Conservation (phyloP, 2,329 filamentous ascomycete genomes). For the Diaporthe batatas region DNA sequence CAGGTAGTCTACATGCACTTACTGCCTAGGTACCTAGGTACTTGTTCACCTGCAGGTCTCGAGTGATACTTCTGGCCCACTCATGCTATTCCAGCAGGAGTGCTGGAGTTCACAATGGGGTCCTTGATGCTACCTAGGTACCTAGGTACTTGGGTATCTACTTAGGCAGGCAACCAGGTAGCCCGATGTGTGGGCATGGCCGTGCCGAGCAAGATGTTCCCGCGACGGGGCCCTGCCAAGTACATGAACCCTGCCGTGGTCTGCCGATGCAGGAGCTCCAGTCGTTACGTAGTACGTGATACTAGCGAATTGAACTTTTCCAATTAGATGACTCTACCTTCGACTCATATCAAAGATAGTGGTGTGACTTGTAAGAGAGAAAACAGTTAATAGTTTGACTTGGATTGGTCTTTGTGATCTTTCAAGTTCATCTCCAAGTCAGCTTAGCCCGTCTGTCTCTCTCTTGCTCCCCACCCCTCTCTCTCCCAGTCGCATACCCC, state of each 20-base stretch:
- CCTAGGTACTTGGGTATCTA: too few relatives aligned
- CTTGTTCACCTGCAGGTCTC: neutral
- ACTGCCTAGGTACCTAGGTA: too few relatives aligned
- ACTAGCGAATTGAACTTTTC: conserved; percentile 43
- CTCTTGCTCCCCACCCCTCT: neutral
- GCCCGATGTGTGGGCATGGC: too few relatives aligned
- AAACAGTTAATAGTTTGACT: conserved; percentile 3
- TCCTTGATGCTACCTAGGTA: neutral
- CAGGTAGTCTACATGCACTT: too few relatives aligned
- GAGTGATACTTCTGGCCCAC: neutral
- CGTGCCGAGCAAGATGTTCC: neutral
- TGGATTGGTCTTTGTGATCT: neutral
- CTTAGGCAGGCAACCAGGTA: too few relatives aligned
- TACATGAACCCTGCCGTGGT: conserved; percentile 21
- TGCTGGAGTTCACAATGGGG: neutral
- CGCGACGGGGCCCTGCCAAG: neutral
- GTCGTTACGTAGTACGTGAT: conserved; percentile 40
- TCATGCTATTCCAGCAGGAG: too few relatives aligned
- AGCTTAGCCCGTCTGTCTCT: neutral
- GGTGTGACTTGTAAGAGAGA: conserved; percentile 35
- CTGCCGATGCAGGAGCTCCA: conserved; percentile 48
- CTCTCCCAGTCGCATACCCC: neutral
- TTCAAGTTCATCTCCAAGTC: neutral
- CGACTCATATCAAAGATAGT: conserved; percentile 38
- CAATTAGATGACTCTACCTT: conserved; percentile 35